Evolutionary conservation across 106 monocot species (phyloP).

Genomic region (Ottelia alismoides): DNA sequence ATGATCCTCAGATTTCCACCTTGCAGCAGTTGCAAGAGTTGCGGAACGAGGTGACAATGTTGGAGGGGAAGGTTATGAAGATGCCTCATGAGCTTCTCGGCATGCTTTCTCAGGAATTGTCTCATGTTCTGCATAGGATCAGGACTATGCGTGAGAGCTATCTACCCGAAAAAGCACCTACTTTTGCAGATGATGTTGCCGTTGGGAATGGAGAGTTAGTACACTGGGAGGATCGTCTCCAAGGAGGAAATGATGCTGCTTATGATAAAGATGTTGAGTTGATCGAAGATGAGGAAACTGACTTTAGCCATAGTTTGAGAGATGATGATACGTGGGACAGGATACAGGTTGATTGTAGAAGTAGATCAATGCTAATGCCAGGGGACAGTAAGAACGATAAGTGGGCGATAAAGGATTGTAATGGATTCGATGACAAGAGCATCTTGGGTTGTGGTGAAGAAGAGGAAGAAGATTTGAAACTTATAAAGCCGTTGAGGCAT

Average conservation of each 20-base stretch:
- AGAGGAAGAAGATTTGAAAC: constrained; percentile 57
- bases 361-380: constrained; percentile 47
- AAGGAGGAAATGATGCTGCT: constrained; percentile 37
- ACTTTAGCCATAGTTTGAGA: constrained; percentile 55
- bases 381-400: constrained; percentile 58
- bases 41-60: constrained; percentile 27
- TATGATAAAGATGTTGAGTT: constrained; percentile 52
- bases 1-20: constrained; percentile 28
- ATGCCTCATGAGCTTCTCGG: constrained; percentile 36
- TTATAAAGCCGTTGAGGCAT: constrained; percentile 72
- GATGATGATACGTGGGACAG: constrained; percentile 55
- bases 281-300: constrained; percentile 66
- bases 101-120: constrained; percentile 27
- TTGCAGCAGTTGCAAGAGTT: constrained; percentile 71
- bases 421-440: constrained; percentile 82
- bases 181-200: constrained; percentile 28
- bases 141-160: constrained; percentile 28
- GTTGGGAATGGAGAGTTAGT: constrained; percentile 39
- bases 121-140: constrained; percentile 53
- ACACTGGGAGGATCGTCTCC: constrained; percentile 45
- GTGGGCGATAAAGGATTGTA: constrained; percentile 74
- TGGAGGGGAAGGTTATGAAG: constrained; percentile 61
- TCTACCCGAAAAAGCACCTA: constrained; percentile 10
- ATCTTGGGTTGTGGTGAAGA: constrained; percentile 66
- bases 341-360: constrained; percentile 42